phyloP scores from a whole-genome alignment of 805 yeast genomes.

The Candida suzukii region DNA sequence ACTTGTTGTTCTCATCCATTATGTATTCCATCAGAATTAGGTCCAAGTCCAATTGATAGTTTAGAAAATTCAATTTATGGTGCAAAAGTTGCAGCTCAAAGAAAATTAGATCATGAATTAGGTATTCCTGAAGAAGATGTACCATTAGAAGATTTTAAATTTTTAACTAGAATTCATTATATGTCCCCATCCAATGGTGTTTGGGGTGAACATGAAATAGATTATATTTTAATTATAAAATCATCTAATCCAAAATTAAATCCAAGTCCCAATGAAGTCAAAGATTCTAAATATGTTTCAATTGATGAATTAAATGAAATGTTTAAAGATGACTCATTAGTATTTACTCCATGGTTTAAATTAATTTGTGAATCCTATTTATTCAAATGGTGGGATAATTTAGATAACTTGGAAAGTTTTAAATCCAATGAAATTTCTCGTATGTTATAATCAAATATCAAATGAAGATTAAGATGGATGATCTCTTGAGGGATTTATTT shows the following conservation, averaged over 20 bases:
- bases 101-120: slow-evolving; percentile 89
- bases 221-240: slow-evolving; percentile 78
- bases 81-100: slow-evolving; percentile 79
- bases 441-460: slow-evolving; percentile 20
- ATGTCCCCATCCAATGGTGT: slow-evolving; percentile 71
- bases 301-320: slow-evolving; percentile 59
- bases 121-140: slow-evolving; percentile 61
- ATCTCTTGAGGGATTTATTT: too few species aligned
- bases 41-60: slow-evolving; percentile 30
- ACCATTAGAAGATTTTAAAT: slow-evolving; percentile 65
- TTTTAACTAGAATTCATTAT: slow-evolving; percentile 90
- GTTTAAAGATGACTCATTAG: slow-evolving; percentile 57
- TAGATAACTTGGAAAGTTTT: slow-evolving; percentile 50
- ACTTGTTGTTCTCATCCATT: slow-evolving; percentile 98
- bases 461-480: not conserved
- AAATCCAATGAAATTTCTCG: slow-evolving; percentile 41
- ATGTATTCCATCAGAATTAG: slow-evolving; percentile 76
- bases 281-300: slow-evolving; percentile 70
- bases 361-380: slow-evolving; percentile 86
- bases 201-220: slow-evolving; percentile 99
- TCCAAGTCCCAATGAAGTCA: slow-evolving; percentile 78
- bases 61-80: slow-evolving; percentile 65
- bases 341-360: slow-evolving; percentile 98
- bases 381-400: slow-evolving; percentile 88
- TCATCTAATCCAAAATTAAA: slow-evolving; percentile 39